Evolutionary conservation across 2,329 filamentous ascomycete species (phyloP).

Genomic region (Elsinoe ampelina): DNA sequence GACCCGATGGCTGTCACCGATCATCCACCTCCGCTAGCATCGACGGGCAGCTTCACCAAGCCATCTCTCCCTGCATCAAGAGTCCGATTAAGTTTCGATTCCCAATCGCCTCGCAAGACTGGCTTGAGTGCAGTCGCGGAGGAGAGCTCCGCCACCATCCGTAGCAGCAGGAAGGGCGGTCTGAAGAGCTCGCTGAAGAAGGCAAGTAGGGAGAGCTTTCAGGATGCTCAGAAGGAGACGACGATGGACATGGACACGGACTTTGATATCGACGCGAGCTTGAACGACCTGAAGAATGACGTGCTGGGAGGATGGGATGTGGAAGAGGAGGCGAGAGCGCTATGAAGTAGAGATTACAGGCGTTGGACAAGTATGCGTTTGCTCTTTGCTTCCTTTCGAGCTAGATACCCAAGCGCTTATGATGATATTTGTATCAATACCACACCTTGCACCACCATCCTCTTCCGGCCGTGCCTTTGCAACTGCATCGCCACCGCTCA

Average conservation of each 20-base stretch:
- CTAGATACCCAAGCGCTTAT: neutral
- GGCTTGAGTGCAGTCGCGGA: neutral
- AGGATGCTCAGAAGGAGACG: constrained; percentile 10
- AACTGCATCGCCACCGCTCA: too few relatives aligned
- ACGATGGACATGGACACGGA: neutral
- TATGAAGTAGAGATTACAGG: neutral
- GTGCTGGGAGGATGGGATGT: constrained; percentile 11
- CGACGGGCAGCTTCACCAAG: neutral
- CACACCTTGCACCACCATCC: too few relatives aligned
- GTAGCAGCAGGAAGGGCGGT: neutral
- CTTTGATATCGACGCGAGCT: neutral
- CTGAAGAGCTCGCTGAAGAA: constrained; percentile 10
- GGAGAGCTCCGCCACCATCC: neutral
- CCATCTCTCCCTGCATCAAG: constrained; percentile 1
- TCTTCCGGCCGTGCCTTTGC: too few relatives aligned
- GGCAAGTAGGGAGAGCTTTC: neutral
- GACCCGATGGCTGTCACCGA: neutral
- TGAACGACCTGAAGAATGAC: neutral
- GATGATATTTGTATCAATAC: neutral
- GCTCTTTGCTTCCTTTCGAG: neutral
- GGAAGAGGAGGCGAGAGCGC: neutral
- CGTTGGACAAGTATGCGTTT: neutral
- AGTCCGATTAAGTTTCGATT: neutral
- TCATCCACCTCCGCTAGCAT: neutral
- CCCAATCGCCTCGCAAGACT: neutral